Evolutionary conservation across 1,284 basidiomycete genomes (phyloP).

Genomic region (Omphalotus olearius): DNA sequence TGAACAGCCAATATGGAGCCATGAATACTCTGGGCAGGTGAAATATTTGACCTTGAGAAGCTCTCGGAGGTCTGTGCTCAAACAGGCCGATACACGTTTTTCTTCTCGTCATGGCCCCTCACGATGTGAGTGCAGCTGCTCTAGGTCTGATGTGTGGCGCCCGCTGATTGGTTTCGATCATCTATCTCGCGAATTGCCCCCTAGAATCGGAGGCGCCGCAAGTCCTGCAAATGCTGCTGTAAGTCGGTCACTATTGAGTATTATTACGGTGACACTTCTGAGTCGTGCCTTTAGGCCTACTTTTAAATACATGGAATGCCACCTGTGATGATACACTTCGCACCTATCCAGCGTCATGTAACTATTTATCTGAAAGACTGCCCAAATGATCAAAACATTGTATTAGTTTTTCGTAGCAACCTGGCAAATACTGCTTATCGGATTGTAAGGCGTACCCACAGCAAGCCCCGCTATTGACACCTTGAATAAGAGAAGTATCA

Average conservation of each 20-base stretch:
- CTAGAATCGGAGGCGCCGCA: slow-evolving; percentile 61
- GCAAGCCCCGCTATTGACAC: no score
- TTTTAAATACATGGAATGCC: no score
- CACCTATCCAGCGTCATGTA: no score
- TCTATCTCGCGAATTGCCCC: no score
- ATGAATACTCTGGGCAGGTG: slow-evolving; percentile 33
- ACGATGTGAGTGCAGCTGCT: slow-evolving; percentile 46
- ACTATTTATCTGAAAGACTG: no score
- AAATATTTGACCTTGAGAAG: slow-evolving; percentile 67
- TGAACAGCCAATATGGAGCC: not conserved
- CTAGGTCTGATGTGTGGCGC: not conserved
- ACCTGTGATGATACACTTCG: no score
- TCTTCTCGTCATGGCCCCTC: slow-evolving; percentile 71
- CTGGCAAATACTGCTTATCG: no score
- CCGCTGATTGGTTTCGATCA: not conserved
- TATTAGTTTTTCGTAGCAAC: no score
- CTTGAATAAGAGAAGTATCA: no score
- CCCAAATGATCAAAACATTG: no score
- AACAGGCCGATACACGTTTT: slow-evolving; percentile 62
- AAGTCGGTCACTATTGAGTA: slow-evolving; percentile 23
- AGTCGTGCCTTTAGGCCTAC: not conserved
- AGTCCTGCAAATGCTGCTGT: slow-evolving; percentile 70
- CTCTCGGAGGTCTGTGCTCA: slow-evolving; percentile 53
- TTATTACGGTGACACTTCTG: slow-evolving; percentile 6
- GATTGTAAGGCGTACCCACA: no score